Evolutionary conservation across 2,329 filamentous ascomycete genomes (phyloP).

Genomic region (Cladophialophora exuberans): DNA sequence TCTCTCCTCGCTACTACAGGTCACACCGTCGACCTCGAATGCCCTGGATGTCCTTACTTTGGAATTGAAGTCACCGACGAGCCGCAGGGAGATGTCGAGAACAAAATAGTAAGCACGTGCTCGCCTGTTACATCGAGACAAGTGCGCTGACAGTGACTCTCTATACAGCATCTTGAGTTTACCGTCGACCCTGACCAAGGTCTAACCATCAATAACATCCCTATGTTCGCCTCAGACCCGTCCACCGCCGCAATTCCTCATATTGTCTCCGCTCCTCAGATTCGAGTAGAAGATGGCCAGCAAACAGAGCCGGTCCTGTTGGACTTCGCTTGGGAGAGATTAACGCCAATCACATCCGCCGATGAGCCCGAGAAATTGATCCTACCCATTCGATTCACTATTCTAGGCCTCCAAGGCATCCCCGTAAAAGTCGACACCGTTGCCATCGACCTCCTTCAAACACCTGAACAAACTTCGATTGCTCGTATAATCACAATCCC

Average conservation of each 20-base stretch:
- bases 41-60: conserved; percentile 31
- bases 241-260: conserved; percentile 17
- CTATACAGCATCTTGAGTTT: conserved; percentile 30
- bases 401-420: conserved; percentile 46
- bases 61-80: conserved; percentile 13
- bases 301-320: conserved; percentile 43
- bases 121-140: not conserved
- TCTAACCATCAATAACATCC: conserved; percentile 30
- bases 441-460: conserved; percentile 44
- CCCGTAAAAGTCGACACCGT: conserved; percentile 51
- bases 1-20: conserved; percentile 13
- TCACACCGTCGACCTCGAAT: conserved; percentile 28
- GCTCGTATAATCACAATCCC: conserved; percentile 38
- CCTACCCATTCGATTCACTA: conserved; percentile 47
- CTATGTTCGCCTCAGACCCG: conserved; percentile 22
- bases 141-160: conserved; percentile 12
- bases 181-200: conserved; percentile 17
- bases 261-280: conserved; percentile 26
- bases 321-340: conserved; percentile 49
- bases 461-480: conserved; percentile 42
- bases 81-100: conserved; percentile 25
- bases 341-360: conserved; percentile 29
- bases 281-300: conserved; percentile 38
- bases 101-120: conserved; percentile 29
- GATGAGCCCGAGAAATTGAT: conserved; percentile 41